phyloP scores from a whole-genome alignment of 2,329 filamentous ascomycete species.

The Botryotinia narcissicola region DNA sequence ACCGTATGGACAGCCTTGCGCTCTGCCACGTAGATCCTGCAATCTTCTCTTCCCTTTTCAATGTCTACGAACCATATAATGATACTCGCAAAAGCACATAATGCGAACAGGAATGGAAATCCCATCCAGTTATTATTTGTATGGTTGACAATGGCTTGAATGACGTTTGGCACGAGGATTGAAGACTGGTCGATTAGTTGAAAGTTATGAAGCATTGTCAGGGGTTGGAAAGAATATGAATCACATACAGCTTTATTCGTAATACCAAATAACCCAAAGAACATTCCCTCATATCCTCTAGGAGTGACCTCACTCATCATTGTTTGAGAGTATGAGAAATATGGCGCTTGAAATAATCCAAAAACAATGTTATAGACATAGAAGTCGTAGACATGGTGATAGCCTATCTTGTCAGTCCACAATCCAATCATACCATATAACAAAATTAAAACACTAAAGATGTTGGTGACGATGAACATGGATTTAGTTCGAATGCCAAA shows the following conservation, averaged over 20 bases:
- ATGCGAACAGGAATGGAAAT: slow-evolving; percentile 44
- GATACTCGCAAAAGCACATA: slow-evolving; percentile 42
- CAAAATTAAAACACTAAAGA: slow-evolving; percentile 43
- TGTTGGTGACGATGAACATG: slow-evolving; percentile 45
- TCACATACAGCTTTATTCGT: slow-evolving; percentile 44
- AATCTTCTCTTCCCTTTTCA: slow-evolving; percentile 43
- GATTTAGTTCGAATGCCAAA: slow-evolving; percentile 43
- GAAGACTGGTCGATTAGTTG: slow-evolving; percentile 38
- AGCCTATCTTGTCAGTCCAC: slow-evolving; percentile 42
- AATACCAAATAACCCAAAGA: slow-evolving; percentile 45
- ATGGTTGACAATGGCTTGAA: slow-evolving; percentile 45
- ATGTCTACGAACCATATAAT: slow-evolving; percentile 43
- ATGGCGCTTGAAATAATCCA: slow-evolving; percentile 44
- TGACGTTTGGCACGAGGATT: slow-evolving; percentile 45
- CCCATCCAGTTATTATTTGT: slow-evolving; percentile 46
- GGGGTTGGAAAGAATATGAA: no score
- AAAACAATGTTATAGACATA: slow-evolving; percentile 46
- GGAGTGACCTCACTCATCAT: slow-evolving; percentile 47
- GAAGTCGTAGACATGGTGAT: slow-evolving; percentile 43
- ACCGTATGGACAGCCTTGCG: slow-evolving; percentile 33
- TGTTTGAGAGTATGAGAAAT: slow-evolving; percentile 45
- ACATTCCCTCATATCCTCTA: slow-evolving; percentile 45
- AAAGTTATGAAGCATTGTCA: not conserved
- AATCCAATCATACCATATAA: slow-evolving; percentile 45
- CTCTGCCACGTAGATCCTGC: slow-evolving; percentile 40